Evolutionary conservation across 345 rosid genomes (phyloP), one percentile per base, ranked within the genome.

Genomic region (Nasturtium officinale): DNA sequence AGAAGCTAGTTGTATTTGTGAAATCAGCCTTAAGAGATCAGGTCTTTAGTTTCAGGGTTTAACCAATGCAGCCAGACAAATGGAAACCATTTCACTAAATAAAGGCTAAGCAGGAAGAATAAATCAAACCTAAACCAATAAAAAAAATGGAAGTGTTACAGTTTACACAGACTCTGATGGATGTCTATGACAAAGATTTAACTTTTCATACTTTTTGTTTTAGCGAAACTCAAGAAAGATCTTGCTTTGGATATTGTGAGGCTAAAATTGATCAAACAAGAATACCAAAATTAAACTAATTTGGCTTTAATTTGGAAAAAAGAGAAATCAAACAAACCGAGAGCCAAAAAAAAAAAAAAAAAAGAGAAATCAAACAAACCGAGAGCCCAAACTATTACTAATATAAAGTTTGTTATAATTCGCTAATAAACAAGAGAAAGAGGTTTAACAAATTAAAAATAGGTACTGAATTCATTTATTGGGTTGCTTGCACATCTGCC

Each of bases 41-140:
- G 30, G 73, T 66, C 73, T 67, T 59, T 51, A 30, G 56, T 69
- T 69, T 69, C 25, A 23, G 57, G 50, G 28, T 54, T 33, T 53
- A 69, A 76, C 52, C 59, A 35, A 61, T 32, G 75, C n/a, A 69
- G 56, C 70, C 46, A 71, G 43, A 32, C 76, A 64, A 58, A 54
- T 30, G 64, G 32, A 77, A 65, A 65, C 48, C 20, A 65, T 77
- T 77, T 71, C 72, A 42, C 77, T 65, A 77, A 65, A 71, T 65
- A 77, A 71, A 77, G 68, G 68, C 77, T 65, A 71, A 71, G 18
- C 77, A 58, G 59, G 65, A 65, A 52, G 77, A 77, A 77, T 68
- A 77, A 51, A 77, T 65, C 68, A 40, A 65, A 51, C 62, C 56
- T 57, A 58, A 47, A 71, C 51, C 61, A 29, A 77, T 29, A 23